Conservation (phyloP, 176 grass and related monocot genomes). For the Zoysia japonica region DNA sequence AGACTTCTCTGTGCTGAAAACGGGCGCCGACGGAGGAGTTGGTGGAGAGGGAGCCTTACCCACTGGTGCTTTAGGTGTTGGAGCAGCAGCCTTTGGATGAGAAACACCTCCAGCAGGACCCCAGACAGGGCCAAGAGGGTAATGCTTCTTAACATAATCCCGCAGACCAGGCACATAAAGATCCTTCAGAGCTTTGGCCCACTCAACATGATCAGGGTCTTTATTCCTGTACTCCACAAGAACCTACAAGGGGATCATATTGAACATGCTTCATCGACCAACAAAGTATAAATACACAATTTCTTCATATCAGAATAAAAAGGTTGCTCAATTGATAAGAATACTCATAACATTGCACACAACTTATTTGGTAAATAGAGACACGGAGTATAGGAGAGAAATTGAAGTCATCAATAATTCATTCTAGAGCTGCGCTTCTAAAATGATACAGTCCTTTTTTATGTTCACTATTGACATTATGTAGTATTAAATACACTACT, state of each 20-base stretch:
- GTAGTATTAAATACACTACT: background rate
- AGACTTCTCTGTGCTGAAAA: slow-evolving; percentile 61
- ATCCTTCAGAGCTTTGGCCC: slow-evolving; percentile 96
- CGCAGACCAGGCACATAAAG: slow-evolving; percentile 77
- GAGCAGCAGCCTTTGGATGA: slow-evolving; percentile 57
- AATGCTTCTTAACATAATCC: slow-evolving; percentile 94
- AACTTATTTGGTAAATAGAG: slow-evolving; percentile 2
- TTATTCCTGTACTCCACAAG: slow-evolving; percentile 96
- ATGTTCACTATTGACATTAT: background rate
- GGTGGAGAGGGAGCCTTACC: slow-evolving; percentile 62
- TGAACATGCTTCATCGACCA: slow-evolving; percentile 22
- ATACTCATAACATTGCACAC: background rate
- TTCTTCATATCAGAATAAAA: slow-evolving; percentile 8
- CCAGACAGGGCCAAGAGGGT: slow-evolving; percentile 85
- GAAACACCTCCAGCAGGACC: slow-evolving; percentile 48
- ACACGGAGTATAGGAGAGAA: background rate
- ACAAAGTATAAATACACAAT: slow-evolving; percentile 3
- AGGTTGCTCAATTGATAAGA: slow-evolving; percentile 18
- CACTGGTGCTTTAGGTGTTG: slow-evolving; percentile 57
- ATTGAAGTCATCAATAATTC: background rate
- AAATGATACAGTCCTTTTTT: slow-evolving; percentile 2
- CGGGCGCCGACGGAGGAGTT: slow-evolving; percentile 59
- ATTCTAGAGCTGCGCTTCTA: background rate
- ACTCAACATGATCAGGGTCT: slow-evolving; percentile 90
- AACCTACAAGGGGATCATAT: slow-evolving; percentile 50